Evolutionary conservation across 2,329 filamentous ascomycete species (phyloP), one percentile per base, ranked within the genome.

Genomic region (Helotiales sp.): DNA sequence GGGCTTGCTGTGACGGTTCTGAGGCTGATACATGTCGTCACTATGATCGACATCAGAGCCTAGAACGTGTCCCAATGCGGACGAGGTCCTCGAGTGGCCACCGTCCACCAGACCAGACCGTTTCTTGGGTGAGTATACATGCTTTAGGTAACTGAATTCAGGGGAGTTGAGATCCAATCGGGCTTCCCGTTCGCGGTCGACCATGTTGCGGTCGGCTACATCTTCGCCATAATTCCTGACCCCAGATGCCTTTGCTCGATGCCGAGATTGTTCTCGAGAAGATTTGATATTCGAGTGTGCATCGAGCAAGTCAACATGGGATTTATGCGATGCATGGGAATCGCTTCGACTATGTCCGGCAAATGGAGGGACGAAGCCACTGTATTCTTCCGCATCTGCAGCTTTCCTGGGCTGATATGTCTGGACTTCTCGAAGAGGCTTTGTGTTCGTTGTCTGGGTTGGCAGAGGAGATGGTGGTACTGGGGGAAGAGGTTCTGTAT

Each of bases 221-320:
- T 87, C 84, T 67, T 88, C 86, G n/a, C 81, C 84, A 63, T 84
- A 86, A 50, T 82, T 78, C 42, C 77, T 75, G 0, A 74, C 73
- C 1, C 82, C 83, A 0, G 80, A 67, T 1, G 82, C 81, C 54
- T 77, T 70, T 2, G 84, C 64, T 15, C 81, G 75, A 9, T 63
- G 73, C 72, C 48, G 73, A 72, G 77, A 25, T 19, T 73, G 73
- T 36, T 75, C 74, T 42, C 47, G 48, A 15, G 75, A 71, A 0
- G 77, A 76, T 27, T 70, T 77, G 36, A 85, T 73, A 25, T 75
- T 78, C 0, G 81, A 80, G 58, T 83, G 80, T 0, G 83, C 83
- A 61, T 86, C 84, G 2, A 86, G 73, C 0, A 87, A 69, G 61
- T 86, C 82, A 47, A 86, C 76, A 55, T 77, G 49, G 7, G 61